Percentiles rank a stretch among this genome's conserved stretches.
These are phyloP conservation scores for Chaetomiaceae sp. DNA, from an alignment of 2,329 filamentous ascomycete species.

Conservation along the genomic window DNA sequence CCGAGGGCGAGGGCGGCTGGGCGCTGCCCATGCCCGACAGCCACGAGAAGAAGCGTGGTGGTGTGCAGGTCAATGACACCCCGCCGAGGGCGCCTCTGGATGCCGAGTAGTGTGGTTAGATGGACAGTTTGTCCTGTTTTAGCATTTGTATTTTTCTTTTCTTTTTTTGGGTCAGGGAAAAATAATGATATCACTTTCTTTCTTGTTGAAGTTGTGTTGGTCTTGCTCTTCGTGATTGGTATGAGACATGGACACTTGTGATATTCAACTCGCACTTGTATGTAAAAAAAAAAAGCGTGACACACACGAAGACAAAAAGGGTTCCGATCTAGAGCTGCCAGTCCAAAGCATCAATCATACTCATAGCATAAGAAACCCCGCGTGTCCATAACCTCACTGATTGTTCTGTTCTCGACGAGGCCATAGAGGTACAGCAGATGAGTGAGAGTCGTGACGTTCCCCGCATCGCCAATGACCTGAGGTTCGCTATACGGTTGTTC, in stretches of 20 bases:
- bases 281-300: no score
- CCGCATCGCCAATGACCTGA: not conserved
- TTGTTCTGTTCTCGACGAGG: not conserved
- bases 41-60: slow-evolving; percentile 78
- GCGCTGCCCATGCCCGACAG: slow-evolving; percentile 76
- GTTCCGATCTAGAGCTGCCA: no score
- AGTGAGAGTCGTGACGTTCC: not conserved
- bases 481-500: not conserved
- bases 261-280: no score
- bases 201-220: no score
- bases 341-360: no score
- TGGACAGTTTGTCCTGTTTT: not conserved
- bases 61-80: slow-evolving; percentile 80
- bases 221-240: no score
- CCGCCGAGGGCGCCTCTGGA: slow-evolving; percentile 70
- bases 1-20: slow-evolving; percentile 81
- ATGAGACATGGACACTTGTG: no score
- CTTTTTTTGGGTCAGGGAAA: not conserved
- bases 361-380: not conserved
- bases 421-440: not conserved
- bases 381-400: not conserved
- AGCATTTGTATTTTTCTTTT: not conserved
- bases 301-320: no score
- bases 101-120: slow-evolving; percentile 56
- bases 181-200: no score